Base-by-base conservation (phyloP, 768 basidiomycete species). In the Lentinula sp. region DNA sequence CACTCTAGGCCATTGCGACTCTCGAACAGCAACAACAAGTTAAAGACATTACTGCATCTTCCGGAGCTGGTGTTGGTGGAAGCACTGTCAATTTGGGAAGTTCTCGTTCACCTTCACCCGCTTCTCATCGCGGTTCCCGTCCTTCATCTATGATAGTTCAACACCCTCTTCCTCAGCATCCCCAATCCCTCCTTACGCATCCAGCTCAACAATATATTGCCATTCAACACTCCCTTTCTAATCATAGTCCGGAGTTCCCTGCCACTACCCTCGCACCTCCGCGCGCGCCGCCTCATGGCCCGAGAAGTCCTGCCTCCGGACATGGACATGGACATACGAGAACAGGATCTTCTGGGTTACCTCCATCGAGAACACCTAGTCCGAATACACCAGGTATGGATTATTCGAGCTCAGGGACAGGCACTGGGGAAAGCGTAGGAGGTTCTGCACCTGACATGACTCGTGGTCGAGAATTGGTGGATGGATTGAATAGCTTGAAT, bases 121-220 rank as follows among this genome's bases (percentile, higher is more conserved):
- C 23, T 60, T 61, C 40, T 28, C 21, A 45, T 16, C 55, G 31
- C 15, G 55, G 40, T 40, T 56, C 55, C 9, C 55, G 55, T 43
- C 55, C 55, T 37, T 43, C 55, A 8, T 56, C 55, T 28, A 39
- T 56, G 55, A 11, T 56, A 5, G 16, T 56, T 6, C 55, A 56
- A n/a, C 55, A 56, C 16, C 55, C 55, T 56, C 55, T 56, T 31
- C 55, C 55, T 45, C 55, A 54, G 28, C 60, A 54, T 23, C 54
- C 61, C 5, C 28, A 34, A 16, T 56, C 61, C 13, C n/a, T 57
- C 10, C 42, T 61, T 7, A 31, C 54, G 13, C 43, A 43, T 32
- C 42, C 61, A 10, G 32, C 53, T 42, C 71, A 78, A 50, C 73
- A 73, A 52, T 71, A 76, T 42, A 74, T 76, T 48, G 75, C 46